Evolutionary conservation across 352 stramenopile species (phyloP).

Genomic region (Aphanomyces euteiches): DNA sequence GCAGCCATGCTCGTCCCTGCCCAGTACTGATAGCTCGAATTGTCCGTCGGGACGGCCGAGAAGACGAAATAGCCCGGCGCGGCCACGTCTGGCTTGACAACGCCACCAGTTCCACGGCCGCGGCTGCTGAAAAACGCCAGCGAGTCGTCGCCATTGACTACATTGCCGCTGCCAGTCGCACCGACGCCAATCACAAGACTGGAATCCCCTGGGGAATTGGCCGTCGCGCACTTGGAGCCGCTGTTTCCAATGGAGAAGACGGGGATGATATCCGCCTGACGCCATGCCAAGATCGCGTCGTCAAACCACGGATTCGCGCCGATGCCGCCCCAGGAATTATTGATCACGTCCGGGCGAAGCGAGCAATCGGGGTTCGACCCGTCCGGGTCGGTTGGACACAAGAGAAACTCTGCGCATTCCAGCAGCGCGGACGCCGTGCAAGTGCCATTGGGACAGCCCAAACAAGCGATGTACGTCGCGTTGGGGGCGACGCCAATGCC

Average conservation of each 20-base stretch:
- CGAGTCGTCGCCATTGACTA: slow-evolving; percentile 35
- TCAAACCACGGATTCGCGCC: slow-evolving; percentile 42
- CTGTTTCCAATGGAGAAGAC: slow-evolving; percentile 43
- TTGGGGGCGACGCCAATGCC: slow-evolving; percentile 45
- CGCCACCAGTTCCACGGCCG: slow-evolving; percentile 38
- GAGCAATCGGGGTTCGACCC: slow-evolving; percentile 45
- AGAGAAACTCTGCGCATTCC: slow-evolving; percentile 47
- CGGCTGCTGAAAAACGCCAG: slow-evolving; percentile 45
- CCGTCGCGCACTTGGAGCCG: slow-evolving; percentile 31
- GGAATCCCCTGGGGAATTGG: slow-evolving; percentile 42
- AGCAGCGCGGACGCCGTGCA: slow-evolving; percentile 37
- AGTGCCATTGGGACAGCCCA: slow-evolving; percentile 34
- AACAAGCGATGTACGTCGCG: slow-evolving; percentile 48
- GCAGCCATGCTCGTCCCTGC: slow-evolving; percentile 59
- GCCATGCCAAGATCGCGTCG: slow-evolving; percentile 44
- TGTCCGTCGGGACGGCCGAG: slow-evolving; percentile 42
- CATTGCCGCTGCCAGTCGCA: slow-evolving; percentile 33
- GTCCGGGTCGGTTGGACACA: slow-evolving; percentile 51
- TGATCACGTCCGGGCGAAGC: slow-evolving; percentile 51
- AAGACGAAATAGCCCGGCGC: slow-evolving; percentile 40
- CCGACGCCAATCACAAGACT: slow-evolving; percentile 41
- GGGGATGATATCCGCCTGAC: slow-evolving; percentile 45
- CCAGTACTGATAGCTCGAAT: slow-evolving; percentile 39
- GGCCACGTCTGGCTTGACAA: slow-evolving; percentile 47
- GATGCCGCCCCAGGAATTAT: slow-evolving; percentile 49